Evolutionary conservation across 768 basidiomycete genomes (phyloP), one percentile per base, ranked within the genome.

Genomic region (Trametes punicea): DNA sequence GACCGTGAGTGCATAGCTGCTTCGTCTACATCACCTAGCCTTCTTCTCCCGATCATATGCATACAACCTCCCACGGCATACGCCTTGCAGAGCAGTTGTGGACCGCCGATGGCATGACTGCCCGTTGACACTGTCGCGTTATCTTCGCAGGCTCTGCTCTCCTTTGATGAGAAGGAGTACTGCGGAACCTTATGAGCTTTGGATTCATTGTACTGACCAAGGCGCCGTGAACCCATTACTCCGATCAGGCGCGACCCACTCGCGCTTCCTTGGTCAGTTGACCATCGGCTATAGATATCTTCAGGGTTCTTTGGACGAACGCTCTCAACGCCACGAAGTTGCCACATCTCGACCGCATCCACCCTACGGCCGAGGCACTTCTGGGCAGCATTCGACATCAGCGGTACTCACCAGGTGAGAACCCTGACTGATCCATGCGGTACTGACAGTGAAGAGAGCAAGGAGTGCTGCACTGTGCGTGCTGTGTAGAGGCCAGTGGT

Each of bases 321-420:
- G 8, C 18, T 16, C 30, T 23, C 29, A 45, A 48, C 54, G 54
- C 54, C 54, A 55, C 54, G 21, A 55, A 10, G 54, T 27, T 41
- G 21, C 31, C 25, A 46, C 39, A 29, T 15, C 38, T 53, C 30
- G 51, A 53, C 41, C 41, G 26, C 31, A 20, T 23, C 30, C 42
- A 20, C 31, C 30, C n/a, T 6, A n/a, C 25, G 36, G 51, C 25
- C 42, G 45, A 31, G 42, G 51, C 46, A 16, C 16, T 41, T 36
- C 51, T 18, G 13, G 40, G 29, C 29, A 10, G 30, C 13, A 30
- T 42, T 18, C 6, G 41, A 34, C 9, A 11, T 3, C 15, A n/a
- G 39, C 11, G 25, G 10, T 21, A 8, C 25, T 7, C 25, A 11
- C 34, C 16, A 34, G 13, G 20, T n/a, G 36, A 23, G 25, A 4